Conservation (phyloP, 352 stramenopile species). For the Phytophthora cryptogea region DNA sequence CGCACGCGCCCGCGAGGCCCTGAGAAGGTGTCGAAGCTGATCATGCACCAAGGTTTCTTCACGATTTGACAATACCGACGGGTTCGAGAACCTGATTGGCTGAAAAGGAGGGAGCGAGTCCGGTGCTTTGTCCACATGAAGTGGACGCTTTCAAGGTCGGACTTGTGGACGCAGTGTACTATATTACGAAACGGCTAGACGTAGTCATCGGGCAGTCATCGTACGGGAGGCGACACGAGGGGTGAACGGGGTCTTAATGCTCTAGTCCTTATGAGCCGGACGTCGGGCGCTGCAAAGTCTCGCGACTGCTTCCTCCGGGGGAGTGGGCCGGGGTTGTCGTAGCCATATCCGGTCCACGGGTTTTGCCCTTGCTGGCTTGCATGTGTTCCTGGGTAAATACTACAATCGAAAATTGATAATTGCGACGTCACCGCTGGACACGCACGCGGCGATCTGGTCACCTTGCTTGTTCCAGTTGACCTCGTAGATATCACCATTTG, state of each 20-base stretch:
- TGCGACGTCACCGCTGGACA: slow-evolving; percentile 85
- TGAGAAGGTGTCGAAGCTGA: slow-evolving; percentile 82
- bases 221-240: slow-evolving; percentile 16
- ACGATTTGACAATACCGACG: slow-evolving; percentile 6
- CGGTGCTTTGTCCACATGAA: slow-evolving; percentile 5
- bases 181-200: too few relatives aligned
- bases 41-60: slow-evolving; percentile 40
- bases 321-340: slow-evolving; percentile 13
- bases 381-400: slow-evolving; percentile 68
- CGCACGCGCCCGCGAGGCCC: slow-evolving; percentile 35
- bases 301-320: slow-evolving; percentile 25
- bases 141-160: slow-evolving; percentile 1
- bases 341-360: slow-evolving; percentile 11
- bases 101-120: slow-evolving; percentile 5
- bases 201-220: background rate
- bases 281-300: slow-evolving; percentile 26
- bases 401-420: slow-evolving; percentile 93
- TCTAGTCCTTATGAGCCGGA: slow-evolving; percentile 42
- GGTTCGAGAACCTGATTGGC: slow-evolving; percentile 10
- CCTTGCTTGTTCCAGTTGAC: slow-evolving; percentile 97
- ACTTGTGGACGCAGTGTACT: too few relatives aligned
- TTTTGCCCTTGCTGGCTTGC: slow-evolving; percentile 23
- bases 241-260: slow-evolving; percentile 35
- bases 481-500: slow-evolving; percentile 98
- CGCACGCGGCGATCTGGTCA: slow-evolving; percentile 85